Conservation (phyloP, 768 basidiomycete genomes). For the Tylopilus subfusipes region DNA sequence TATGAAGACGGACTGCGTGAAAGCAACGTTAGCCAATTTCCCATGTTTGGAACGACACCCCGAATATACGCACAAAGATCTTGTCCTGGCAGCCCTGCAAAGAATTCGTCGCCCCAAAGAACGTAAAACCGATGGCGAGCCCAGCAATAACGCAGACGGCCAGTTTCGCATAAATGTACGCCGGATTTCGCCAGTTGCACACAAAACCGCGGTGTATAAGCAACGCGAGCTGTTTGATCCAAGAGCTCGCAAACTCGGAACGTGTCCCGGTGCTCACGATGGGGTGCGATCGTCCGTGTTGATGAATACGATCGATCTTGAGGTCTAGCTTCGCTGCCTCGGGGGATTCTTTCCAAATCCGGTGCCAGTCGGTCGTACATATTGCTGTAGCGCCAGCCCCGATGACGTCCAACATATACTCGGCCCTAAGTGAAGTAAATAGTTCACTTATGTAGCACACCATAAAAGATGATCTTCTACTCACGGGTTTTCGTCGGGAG, state of each 20-base stretch:
- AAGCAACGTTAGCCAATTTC: neutral
- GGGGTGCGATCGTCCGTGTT: neutral
- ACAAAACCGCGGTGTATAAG: neutral
- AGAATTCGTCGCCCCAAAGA: neutral
- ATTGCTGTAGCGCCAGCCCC: neutral
- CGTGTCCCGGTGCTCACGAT: neutral
- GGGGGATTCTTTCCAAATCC: neutral
- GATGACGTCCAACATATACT: neutral
- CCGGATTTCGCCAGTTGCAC: neutral
- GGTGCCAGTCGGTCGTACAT: neutral
- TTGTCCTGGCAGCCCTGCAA: neutral
- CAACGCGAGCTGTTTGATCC: neutral
- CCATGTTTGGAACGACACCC: neutral
- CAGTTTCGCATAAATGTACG: neutral
- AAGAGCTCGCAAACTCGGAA: neutral
- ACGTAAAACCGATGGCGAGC: neutral
- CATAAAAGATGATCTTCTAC: neutral
- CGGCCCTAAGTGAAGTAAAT: slow-evolving; percentile 4
- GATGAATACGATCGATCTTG: neutral
- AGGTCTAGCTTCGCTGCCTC: neutral
- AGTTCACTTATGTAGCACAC: neutral
- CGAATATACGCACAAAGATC: neutral
- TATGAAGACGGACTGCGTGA: neutral
- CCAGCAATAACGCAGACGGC: neutral
- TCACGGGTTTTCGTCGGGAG: neutral